These are phyloP conservation scores for Gentiana dahurica DNA, from an alignment of 257 asterid species.

Conservation along the genomic window DNA sequence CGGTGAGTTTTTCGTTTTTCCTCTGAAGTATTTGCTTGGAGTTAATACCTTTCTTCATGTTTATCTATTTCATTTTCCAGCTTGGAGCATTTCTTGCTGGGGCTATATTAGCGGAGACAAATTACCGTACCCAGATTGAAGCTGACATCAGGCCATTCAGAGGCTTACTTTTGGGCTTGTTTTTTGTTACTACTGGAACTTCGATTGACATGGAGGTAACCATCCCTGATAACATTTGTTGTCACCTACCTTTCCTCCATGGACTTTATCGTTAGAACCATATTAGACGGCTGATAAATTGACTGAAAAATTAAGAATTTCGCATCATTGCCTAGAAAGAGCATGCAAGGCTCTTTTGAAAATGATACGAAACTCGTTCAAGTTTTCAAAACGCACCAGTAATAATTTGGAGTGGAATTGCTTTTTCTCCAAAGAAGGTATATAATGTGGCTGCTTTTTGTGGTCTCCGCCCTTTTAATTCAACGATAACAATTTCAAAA, in stretches of 20 bases:
- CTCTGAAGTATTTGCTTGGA: constrained; percentile 2
- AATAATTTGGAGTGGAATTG: no score
- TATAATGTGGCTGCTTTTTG: no score
- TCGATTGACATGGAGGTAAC: constrained; percentile 92
- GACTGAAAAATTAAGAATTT: not conserved
- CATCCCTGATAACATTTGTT: not conserved
- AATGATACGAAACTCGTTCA: no score
- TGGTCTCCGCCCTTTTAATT: no score
- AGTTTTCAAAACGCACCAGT: no score
- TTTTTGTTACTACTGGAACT: constrained; percentile 96
- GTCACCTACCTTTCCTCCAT: not conserved
- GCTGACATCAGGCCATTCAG: constrained; percentile 99
- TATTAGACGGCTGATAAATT: constrained; percentile 1
- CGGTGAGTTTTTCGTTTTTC: constrained; percentile 41
- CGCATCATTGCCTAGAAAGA: not conserved
- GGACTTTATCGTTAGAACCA: not conserved
- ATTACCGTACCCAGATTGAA: constrained; percentile 96
- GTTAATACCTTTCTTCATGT: constrained; percentile 6
- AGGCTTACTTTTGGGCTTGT: constrained; percentile 93
- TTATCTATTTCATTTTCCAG: constrained; percentile 34
- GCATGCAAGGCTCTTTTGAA: no score
- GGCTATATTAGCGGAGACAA: constrained; percentile 91
- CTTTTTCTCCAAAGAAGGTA: no score
- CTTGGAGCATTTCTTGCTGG: constrained; percentile 98
- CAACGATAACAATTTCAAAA: no score